Base-by-base conservation (phyloP, 2,329 filamentous ascomycete genomes). In the Trichophyton simii region DNA sequence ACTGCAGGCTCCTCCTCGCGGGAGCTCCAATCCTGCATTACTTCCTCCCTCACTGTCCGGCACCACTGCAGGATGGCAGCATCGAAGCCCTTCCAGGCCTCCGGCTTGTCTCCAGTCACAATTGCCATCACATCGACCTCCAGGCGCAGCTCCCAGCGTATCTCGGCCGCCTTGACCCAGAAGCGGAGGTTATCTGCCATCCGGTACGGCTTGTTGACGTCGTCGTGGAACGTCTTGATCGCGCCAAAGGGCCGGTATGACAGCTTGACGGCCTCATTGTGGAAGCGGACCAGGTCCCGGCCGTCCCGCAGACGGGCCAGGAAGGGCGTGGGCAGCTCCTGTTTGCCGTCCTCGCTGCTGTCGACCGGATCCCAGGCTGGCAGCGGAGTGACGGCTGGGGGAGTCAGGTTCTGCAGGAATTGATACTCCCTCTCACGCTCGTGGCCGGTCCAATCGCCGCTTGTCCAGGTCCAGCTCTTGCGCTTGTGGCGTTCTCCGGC, bases 141-240 rank as follows among this genome's bases (percentile, higher is more conserved):
- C 59, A 97, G 79, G 67, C 88, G 82, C 44, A 91, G 83, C 75
- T 97, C 94, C 86, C 92, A 99, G 61, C 94, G 85, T 62, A 97
- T 80, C 76, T 99, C 91, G 6, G 91, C 91, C 0, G 92, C 94
- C 77, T 99, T 99, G 75, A 88, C 83, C 92, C 94, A 99, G 78
- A 88, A 99, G 46, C 91, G 84, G 64, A 99, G 80, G 72, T 99
- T 99, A 68, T 99, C 94, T 2, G 91, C 90, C 65, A 87, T 87
- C 57, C 94, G 87, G 73, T 99, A 99, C 0, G 94, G 94, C 75
- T 97, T 97, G 63, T 85, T 86, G 8, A 94, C 92, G 73, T 99
- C 91, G n/a, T 85, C 86, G 72, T 97, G 94, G 73, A 87, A 96
- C 8, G 83, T 82, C 62, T 89, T 90, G 70, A 99, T 96, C 65